Evolutionary conservation across 305 asterid species (phyloP), one percentile per base, ranked within the genome.

Genomic region (Fraxinus angustifolia): DNA sequence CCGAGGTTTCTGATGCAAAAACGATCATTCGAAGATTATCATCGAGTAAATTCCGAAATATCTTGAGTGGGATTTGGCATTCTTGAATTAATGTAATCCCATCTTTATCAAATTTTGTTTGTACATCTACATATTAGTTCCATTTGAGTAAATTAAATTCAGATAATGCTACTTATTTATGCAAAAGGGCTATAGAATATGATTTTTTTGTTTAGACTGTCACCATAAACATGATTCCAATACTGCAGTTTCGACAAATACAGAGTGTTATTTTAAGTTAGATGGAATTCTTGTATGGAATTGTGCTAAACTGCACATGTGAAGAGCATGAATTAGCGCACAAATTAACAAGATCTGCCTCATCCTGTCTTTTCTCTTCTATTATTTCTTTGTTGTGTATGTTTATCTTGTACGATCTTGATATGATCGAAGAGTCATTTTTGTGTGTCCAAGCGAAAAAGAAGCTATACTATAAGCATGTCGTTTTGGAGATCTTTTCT

Each of bases 1-100:
- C 87, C 10, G 93, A 95, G 60, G 91, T 86, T 73, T 87, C 93
- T 0, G 98, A 95, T 82, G 99, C 99, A 6, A 91, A 91, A 84
- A 95, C 86, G 90, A 91, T 95, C 73, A 92, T 95, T 60, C 91
- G 91, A 73, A 94, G 86, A 77, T 68, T 92, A 56, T 88, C 93
- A 3, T 85, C 91, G 0, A 91, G 80, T 73, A 88, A 91, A 87
- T 91, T 93, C 79, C 86, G 88, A 10, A 88, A 73, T 83, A 89
- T 95, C 35, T 82, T 93, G n/a, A 88, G 50, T 82, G 97, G 93
- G 74, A 77, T 95, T 48, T 92, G 97, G 99, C 86, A 89, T 88
- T 90, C 95, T 84, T 93, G 89, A 94, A 75, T 33, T 77, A 7
- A 23, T 79, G 10, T 81, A 71, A 73, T 78, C 42, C 50, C 65